Percentiles rank a stretch among this genome's conserved stretches.
Conservation (phyloP, 305 asterid genomes). For the Fraxinus latifolia region DNA sequence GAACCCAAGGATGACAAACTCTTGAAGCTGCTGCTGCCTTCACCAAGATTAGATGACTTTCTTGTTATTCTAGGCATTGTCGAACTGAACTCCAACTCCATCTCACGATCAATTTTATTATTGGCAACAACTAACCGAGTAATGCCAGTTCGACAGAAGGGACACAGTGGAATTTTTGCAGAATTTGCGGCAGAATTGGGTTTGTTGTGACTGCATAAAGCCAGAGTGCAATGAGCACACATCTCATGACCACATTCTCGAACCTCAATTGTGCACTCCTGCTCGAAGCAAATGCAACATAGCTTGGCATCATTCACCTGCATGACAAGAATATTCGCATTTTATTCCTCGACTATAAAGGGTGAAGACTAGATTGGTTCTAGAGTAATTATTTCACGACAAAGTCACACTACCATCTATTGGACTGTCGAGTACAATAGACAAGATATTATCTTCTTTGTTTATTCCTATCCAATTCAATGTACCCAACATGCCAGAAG, state of each 20-base stretch:
- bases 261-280: slow-evolving; percentile 65
- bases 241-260: slow-evolving; percentile 72
- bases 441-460: background rate
- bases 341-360: background rate
- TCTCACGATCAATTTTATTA: slow-evolving; percentile 33
- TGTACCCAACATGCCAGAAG: background rate
- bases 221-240: slow-evolving; percentile 75
- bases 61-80: slow-evolving; percentile 44
- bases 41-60: slow-evolving; percentile 42
- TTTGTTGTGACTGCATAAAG: slow-evolving; percentile 71
- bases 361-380: background rate
- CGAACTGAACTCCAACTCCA: slow-evolving; percentile 40
- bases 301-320: slow-evolving; percentile 57
- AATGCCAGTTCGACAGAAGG: slow-evolving; percentile 76
- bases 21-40: slow-evolving; percentile 65
- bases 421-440: background rate
- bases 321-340: background rate
- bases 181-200: slow-evolving; percentile 38
- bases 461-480: background rate
- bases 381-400: background rate
- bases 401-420: background rate
- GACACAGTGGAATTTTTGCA: slow-evolving; percentile 57
- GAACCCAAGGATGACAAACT: slow-evolving; percentile 54
- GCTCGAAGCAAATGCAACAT: slow-evolving; percentile 86
- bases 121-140: slow-evolving; percentile 47